A percentile compares a stretch with the other conserved stretches of the same genome.
phyloP scores from a whole-genome alignment of 306 rosid species.

The Alnus glutinosa region DNA sequence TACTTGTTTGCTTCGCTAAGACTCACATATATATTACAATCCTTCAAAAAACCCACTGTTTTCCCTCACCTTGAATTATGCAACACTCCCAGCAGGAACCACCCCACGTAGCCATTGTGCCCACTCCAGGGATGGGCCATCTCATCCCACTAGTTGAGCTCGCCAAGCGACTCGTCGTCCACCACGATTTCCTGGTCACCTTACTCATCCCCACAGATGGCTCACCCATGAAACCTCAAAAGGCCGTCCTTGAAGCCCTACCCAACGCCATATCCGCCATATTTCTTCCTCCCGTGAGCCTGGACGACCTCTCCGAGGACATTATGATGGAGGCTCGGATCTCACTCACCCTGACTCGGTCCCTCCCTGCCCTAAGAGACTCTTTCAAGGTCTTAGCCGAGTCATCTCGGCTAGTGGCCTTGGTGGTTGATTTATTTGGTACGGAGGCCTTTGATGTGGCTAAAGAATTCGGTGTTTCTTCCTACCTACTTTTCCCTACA shows the following conservation, averaged over 20 bases:
- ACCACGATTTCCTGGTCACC: constrained; percentile 20
- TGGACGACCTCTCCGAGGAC: constrained; percentile 24
- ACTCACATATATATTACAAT: too few species aligned
- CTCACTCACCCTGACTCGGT: constrained; percentile 24
- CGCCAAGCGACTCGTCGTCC: constrained; percentile 27
- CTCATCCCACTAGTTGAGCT: constrained; percentile 28
- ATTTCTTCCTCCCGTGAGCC: constrained; percentile 25
- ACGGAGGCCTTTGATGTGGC: constrained; percentile 26
- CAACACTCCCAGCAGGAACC: neutral
- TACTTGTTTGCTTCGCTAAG: too few species aligned
- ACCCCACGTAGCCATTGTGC: constrained; percentile 26
- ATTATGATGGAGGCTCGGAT: constrained; percentile 1
- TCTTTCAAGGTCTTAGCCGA: constrained; percentile 19
- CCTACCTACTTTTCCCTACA: constrained; percentile 16
- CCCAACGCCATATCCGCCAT: constrained; percentile 22
- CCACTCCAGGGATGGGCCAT: constrained; percentile 37
- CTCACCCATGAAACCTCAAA: constrained; percentile 18
- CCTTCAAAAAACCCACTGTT: too few species aligned
- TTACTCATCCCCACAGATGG: constrained; percentile 34
- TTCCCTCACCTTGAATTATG: neutral
- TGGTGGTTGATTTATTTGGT: constrained; percentile 27
- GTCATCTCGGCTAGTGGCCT: constrained; percentile 21
- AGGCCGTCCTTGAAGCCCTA: constrained; percentile 16
- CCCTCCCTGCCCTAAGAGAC: constrained; percentile 21
- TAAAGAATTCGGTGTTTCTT: constrained; percentile 3